Evolutionary conservation across 805 yeast species (phyloP).

Genomic region (Metschnikowia drakensbergensis): DNA sequence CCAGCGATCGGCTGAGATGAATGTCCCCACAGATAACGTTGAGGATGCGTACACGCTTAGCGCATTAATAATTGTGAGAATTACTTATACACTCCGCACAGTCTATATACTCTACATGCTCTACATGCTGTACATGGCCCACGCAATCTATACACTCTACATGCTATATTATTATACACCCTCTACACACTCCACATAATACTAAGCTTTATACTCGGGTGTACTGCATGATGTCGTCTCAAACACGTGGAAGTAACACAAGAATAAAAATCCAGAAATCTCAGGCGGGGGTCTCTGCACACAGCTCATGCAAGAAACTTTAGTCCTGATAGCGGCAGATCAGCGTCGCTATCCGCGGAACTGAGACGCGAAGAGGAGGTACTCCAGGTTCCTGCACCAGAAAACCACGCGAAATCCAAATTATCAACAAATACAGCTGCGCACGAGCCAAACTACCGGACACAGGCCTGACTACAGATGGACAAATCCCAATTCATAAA

Average conservation of each 20-base stretch:
- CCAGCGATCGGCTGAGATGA: not conserved
- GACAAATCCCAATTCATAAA: slow-evolving; percentile 30
- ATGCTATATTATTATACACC: too few relatives aligned
- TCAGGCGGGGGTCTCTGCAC: not conserved
- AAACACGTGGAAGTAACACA: not conserved
- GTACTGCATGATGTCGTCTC: not conserved
- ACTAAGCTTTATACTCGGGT: too few relatives aligned
- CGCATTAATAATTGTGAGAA: too few relatives aligned
- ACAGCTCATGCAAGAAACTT: not conserved
- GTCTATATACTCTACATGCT: too few relatives aligned
- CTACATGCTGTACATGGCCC: too few relatives aligned
- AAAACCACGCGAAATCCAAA: slow-evolving; percentile 2
- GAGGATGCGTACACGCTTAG: not conserved
- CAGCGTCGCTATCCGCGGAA: not conserved
- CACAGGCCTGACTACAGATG: slow-evolving; percentile 22
- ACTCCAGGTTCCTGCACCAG: not conserved
- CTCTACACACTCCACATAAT: too few relatives aligned
- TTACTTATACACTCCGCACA: too few relatives aligned
- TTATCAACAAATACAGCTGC: slow-evolving; percentile 7
- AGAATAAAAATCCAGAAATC: too few relatives aligned
- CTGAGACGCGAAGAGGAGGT: not conserved
- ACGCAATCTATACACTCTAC: too few relatives aligned
- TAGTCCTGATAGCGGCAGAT: not conserved
- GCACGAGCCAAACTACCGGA: slow-evolving; percentile 7
- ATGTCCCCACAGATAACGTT: not conserved